phyloP scores from a whole-genome alignment of 495 filamentous ascomycete genomes.

The Penicillium robsamsonii region DNA sequence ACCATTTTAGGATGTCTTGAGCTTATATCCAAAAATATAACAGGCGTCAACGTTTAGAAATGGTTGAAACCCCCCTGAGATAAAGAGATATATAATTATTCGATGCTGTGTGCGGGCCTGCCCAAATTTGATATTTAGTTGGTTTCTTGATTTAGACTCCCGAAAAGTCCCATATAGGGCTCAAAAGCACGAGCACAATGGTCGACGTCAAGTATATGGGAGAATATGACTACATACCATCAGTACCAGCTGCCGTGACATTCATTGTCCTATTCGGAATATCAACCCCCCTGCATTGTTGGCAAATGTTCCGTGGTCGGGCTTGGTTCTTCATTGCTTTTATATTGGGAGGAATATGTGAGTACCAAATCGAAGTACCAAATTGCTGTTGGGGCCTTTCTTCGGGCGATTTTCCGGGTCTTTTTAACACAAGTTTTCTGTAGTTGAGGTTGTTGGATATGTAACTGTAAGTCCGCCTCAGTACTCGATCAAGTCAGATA shows the following conservation, averaged over 20 bases:
- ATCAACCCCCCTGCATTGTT: conserved; percentile 43
- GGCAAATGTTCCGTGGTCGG: conserved; percentile 42
- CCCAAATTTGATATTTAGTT: not conserved
- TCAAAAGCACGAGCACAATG: not conserved
- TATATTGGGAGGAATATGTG: conserved; percentile 55
- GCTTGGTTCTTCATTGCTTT: conserved; percentile 63
- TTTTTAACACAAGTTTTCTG: not conserved
- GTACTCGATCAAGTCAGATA: not conserved
- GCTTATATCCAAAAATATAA: not conserved
- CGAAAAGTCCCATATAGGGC: too few relatives aligned
- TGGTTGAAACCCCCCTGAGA: not conserved
- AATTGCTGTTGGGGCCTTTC: not conserved
- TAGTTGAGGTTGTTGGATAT: conserved; percentile 54
- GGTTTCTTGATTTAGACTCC: not conserved
- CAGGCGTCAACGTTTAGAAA: not conserved
- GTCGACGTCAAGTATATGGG: not conserved
- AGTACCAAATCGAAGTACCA: conserved; percentile 9
- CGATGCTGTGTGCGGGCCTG: not conserved
- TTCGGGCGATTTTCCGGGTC: not conserved
- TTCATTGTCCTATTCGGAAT: conserved; percentile 47
- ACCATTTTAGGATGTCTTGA: not conserved
- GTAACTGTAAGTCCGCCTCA: conserved; percentile 14
- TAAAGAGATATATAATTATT: not conserved
- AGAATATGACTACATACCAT: conserved; percentile 1
- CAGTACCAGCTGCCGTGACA: conserved; percentile 29